phyloP scores from a whole-genome alignment of 2,329 filamentous ascomycete genomes.

The Bipolaris gigantea region DNA sequence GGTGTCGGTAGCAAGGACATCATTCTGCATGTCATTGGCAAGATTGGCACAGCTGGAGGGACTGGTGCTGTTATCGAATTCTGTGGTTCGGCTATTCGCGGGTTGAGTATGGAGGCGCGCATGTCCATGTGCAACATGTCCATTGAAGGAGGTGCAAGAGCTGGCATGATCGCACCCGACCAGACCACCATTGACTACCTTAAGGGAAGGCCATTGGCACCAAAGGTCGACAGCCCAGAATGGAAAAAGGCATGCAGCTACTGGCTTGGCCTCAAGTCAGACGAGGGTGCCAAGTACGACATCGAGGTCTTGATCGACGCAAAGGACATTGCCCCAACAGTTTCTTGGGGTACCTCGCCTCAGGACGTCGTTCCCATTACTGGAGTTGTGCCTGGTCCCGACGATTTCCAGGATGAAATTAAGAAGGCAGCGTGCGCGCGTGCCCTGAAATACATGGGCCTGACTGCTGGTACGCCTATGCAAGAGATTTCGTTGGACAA shows the following conservation, averaged over 20 bases:
- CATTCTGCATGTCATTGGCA: constrained; percentile 86
- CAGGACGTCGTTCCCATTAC: constrained; percentile 97
- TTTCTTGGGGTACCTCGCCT: constrained; percentile 96
- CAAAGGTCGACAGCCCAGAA: constrained; percentile 78
- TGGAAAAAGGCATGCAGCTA: constrained; percentile 88
- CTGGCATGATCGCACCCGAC: constrained; percentile 96
- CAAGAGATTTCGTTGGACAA: constrained; percentile 93
- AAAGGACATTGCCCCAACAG: constrained; percentile 89
- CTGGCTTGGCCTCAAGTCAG: constrained; percentile 84
- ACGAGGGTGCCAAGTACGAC: constrained; percentile 87
- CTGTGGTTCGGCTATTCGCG: constrained; percentile 89
- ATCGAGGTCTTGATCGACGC: constrained; percentile 85
- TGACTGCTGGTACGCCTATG: constrained; percentile 83
- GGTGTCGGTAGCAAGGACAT: constrained; percentile 97
- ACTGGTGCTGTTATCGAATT: constrained; percentile 96
- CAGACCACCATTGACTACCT: constrained; percentile 94
- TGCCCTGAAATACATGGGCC: constrained; percentile 94
- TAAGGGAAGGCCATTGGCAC: constrained; percentile 85
- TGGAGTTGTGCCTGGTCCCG: constrained; percentile 84
- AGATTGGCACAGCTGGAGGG: constrained; percentile 92
- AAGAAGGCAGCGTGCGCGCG: constrained; percentile 80
- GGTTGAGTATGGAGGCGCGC: constrained; percentile 90
- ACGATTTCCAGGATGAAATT: constrained; percentile 76
- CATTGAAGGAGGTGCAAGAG: constrained; percentile 91
- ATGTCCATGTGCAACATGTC: constrained; percentile 99